Evolutionary conservation across 2,329 filamentous ascomycete genomes (phyloP).

Genomic region (Ilyonectria destructans): DNA sequence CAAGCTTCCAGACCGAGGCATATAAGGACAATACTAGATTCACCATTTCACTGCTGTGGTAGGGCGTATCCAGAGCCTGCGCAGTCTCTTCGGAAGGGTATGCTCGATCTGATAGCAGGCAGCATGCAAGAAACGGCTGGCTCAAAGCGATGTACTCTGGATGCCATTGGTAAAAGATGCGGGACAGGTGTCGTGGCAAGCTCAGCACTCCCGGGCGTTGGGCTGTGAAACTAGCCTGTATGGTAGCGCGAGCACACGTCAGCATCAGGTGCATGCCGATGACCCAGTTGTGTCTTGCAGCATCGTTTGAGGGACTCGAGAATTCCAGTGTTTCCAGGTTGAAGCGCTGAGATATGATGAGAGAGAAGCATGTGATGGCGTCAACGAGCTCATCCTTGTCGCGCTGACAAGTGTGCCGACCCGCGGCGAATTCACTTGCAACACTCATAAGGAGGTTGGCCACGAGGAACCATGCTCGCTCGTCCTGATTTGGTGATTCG

Average conservation of each 20-base stretch:
- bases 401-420: neutral
- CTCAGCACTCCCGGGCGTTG: neutral
- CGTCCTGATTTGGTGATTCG: constrained; percentile 22
- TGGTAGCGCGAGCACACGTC: neutral
- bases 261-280: constrained; percentile 25
- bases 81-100: neutral
- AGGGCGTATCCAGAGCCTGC: neutral
- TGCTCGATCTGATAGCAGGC: constrained; percentile 10
- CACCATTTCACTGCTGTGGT: constrained; percentile 3
- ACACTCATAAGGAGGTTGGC: constrained; percentile 18
- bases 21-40: constrained; percentile 10
- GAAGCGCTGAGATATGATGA: constrained; percentile 5
- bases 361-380: constrained; percentile 7
- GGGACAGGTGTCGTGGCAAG: constrained; percentile 7
- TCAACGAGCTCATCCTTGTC: constrained; percentile 13
- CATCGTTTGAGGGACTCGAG: neutral
- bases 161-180: constrained; percentile 15
- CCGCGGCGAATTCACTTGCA: neutral
- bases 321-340: constrained; percentile 4
- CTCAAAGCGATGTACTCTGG: constrained; percentile 14
- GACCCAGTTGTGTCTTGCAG: constrained; percentile 14
- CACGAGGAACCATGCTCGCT: constrained; percentile 21
- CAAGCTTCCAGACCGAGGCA: constrained; percentile 13
- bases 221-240: neutral
- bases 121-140: constrained; percentile 17